Percentiles rank a stretch among this genome's conserved stretches.
phyloP scores from a whole-genome alignment of 1,284 basidiomycete species.

The Ustilago sp. region DNA sequence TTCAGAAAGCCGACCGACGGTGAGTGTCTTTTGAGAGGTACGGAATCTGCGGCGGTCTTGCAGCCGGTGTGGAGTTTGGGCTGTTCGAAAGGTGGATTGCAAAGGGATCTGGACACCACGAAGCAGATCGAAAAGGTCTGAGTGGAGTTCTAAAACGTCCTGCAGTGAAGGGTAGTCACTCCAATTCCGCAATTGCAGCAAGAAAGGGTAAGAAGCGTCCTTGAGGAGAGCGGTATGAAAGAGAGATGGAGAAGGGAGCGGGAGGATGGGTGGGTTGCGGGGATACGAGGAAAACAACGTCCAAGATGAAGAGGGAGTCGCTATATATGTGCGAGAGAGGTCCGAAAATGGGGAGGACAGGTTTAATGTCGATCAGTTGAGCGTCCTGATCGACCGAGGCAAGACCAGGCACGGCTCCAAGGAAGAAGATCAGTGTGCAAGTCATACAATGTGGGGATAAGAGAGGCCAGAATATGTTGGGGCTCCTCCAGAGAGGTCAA shows the following conservation, averaged over 20 bases:
- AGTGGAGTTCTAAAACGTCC: constrained; percentile 21
- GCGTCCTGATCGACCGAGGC: constrained; percentile 31
- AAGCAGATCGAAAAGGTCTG: constrained; percentile 5
- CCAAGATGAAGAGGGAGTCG: neutral
- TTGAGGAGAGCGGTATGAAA: neutral
- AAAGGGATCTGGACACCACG: constrained; percentile 8
- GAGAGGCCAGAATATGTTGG: constrained; percentile 4
- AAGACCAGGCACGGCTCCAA: constrained; percentile 16
- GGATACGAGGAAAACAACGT: neutral
- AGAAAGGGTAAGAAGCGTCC: neutral
- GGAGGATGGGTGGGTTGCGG: neutral
- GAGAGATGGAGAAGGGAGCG: neutral
- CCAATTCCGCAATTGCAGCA: neutral
- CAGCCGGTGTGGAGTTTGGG: neutral
- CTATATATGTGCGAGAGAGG: constrained; percentile 18
- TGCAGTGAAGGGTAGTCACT: constrained; percentile 10
- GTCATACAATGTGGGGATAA: constrained; percentile 12
- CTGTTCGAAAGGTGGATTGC: neutral
- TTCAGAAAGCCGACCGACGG: neutral
- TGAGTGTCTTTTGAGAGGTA: neutral
- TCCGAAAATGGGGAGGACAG: neutral
- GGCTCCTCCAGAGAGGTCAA: neutral
- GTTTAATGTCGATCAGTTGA: neutral
- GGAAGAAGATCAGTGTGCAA: neutral
- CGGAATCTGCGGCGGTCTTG: neutral